Base-by-base conservation (phyloP, 208 protist species). In the Crithidia expoeki region DNA sequence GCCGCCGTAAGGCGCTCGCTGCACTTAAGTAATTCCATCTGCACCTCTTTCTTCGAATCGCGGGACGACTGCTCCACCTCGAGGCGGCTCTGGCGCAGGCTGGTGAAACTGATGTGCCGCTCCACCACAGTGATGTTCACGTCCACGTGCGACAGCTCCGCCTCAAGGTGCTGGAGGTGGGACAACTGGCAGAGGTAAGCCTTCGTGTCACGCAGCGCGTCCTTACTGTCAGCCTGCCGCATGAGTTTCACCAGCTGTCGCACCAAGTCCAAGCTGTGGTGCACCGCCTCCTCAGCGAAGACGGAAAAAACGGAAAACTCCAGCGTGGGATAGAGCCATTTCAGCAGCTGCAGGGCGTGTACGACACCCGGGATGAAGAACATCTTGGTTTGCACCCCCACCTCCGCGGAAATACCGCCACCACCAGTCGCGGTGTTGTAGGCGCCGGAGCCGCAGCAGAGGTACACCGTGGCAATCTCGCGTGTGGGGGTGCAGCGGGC, bases 231-330 rank as follows among this genome's bases (percentile, higher is more conserved):
- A n/a, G 63, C 23, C 38, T 75, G 68, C 34, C 55, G 70, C 69
- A 96, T 88, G 25, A 92, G 49, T 51, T 82, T 84, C 38, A 75
- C 74, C 30, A 94, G 61, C 51, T 92, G 81, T 27, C 83, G 77
- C 27, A 94, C 57, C 34, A 91, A 76, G 27, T 70, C 60, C 50
- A 96, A 59, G 4, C 80, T 80, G 42, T 79, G 64, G 65, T 90
- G 70, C 59, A 96, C 88, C n/a, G 88, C 85, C 70, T 96, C 92
- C 69, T 92, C 87, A 3, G 92, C 89, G 81, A 94, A 94, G 12
- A 91, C 88, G 23, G 89, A 88, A 69, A 96, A 96, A 46, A 94
- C 85, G 57, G 85, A 80, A 68, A 93, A 87, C 76, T 94, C 86
- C 9, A 96, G 66, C n/a, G 84, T 88, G 27, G 86, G 86, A 68